A percentile compares a stretch with the other conserved stretches of the same genome.
These are phyloP conservation scores for Proteromonas lacertae DNA, from an alignment of 352 stramenopile species.

Conservation along the genomic window DNA sequence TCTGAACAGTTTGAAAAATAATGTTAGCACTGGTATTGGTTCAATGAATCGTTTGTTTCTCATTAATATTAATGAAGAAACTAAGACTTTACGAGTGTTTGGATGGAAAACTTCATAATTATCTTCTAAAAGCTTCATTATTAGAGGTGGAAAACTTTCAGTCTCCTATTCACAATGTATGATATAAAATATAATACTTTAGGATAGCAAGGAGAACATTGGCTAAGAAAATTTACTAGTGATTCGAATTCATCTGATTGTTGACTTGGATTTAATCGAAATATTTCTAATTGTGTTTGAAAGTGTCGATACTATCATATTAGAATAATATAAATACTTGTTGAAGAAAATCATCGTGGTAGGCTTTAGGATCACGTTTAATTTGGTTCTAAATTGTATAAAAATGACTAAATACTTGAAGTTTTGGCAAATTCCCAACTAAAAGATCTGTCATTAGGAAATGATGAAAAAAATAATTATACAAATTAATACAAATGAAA, in stretches of 20 bases:
- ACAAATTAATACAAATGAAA: too few species aligned
- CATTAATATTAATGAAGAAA: not conserved
- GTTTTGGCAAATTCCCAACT: too few species aligned
- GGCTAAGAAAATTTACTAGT: slow-evolving; percentile 1
- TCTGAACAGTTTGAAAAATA: not conserved
- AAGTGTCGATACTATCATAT: not conserved
- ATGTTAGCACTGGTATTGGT: not conserved
- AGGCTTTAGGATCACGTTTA: not conserved
- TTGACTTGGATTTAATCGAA: not conserved
- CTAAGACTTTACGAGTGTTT: not conserved
- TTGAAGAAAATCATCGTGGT: not conserved
- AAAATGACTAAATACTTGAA: too few species aligned
- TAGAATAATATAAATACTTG: not conserved
- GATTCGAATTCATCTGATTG: not conserved
- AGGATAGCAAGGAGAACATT: not conserved
- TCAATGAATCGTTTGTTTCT: not conserved
- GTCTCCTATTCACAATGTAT: too few species aligned
- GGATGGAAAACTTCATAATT: not conserved
- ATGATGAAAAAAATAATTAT: too few species aligned
- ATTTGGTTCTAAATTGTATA: not conserved
- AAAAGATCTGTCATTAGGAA: too few species aligned
- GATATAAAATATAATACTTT: too few species aligned
- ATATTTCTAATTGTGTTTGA: not conserved
- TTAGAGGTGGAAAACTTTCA: not conserved
- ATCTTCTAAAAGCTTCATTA: not conserved